These are phyloP conservation scores for Saururus chinensis DNA, from an alignment of 164 flowering plant species.

Conservation along the genomic window DNA sequence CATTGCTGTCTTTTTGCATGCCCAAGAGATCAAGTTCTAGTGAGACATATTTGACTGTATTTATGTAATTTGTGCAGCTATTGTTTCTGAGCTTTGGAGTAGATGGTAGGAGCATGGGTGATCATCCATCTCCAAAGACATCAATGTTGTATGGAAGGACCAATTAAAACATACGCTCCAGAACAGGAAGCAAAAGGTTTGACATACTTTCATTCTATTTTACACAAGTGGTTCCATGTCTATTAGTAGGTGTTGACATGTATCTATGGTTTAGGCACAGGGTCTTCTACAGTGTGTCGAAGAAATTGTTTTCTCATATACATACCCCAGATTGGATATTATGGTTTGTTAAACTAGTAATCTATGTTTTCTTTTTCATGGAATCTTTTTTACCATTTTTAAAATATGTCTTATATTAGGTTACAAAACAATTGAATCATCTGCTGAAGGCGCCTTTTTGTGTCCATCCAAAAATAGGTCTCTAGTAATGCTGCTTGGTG, in stretches of 20 bases:
- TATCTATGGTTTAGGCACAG: constrained; percentile 28
- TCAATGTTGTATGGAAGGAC: constrained; percentile 63
- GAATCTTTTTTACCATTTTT: constrained; percentile 3
- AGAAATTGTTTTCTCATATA: constrained; percentile 76
- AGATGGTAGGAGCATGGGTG: constrained; percentile 67
- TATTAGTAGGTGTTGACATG: background rate
- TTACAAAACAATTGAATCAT: constrained; percentile 91
- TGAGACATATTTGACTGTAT: background rate
- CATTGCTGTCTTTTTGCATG: background rate
- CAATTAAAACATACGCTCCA: constrained; percentile 60
- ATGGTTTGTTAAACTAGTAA: constrained; percentile 39
- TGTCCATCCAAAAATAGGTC: constrained; percentile 97
- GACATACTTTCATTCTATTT: background rate
- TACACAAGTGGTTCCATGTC: background rate
- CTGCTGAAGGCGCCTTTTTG: constrained; percentile 97
- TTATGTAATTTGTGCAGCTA: constrained; percentile 36
- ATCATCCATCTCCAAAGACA: constrained; percentile 45
- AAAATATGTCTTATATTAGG: constrained; percentile 31
- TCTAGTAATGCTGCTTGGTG: too few species aligned
- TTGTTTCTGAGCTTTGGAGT: constrained; percentile 72
- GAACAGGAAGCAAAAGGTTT: constrained; percentile 74
- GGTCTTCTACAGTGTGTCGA: constrained; percentile 72
- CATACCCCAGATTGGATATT: constrained; percentile 94
- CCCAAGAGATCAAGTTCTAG: constrained; percentile 8
- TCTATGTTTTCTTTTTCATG: background rate